These are phyloP conservation scores for Panicum hallii DNA, from an alignment of 202 grass and related monocot species.

Conservation along the genomic window DNA sequence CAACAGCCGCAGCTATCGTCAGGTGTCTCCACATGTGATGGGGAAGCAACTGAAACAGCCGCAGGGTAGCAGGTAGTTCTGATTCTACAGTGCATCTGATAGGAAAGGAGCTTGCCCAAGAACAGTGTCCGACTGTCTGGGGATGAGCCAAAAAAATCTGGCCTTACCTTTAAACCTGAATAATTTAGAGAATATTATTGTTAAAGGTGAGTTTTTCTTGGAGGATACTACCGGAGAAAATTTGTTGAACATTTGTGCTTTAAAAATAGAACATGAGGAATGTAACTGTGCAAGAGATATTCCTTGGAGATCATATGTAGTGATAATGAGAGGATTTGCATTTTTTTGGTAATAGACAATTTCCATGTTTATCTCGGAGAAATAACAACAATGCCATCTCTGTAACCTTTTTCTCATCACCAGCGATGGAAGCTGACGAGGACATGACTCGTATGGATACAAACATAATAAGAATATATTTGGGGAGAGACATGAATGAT, in stretches of 20 bases:
- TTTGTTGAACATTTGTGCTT: too few species aligned
- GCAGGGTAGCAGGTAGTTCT: background rate
- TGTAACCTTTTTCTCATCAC: background rate
- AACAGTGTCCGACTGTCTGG: background rate
- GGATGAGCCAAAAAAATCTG: background rate
- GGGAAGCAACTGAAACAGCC: background rate
- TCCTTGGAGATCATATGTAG: too few species aligned
- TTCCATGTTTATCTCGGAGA: background rate
- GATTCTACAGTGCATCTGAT: background rate
- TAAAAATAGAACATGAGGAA: too few species aligned
- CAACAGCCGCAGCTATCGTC: background rate
- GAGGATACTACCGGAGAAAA: background rate
- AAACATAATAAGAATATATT: too few species aligned
- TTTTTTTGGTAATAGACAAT: background rate
- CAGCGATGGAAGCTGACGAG: background rate
- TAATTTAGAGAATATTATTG: background rate
- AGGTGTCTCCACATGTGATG: background rate
- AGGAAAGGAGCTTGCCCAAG: background rate
- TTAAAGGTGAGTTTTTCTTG: background rate
- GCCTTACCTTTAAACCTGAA: background rate
- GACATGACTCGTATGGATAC: too few species aligned
- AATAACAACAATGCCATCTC: background rate
- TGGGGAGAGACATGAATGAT: too few species aligned
- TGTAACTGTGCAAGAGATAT: too few species aligned
- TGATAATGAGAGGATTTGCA: too few species aligned